Percentiles rank a stretch among this genome's conserved stretches.
Evolutionary conservation across 306 rosid species (phyloP).

Genomic region (Crataegus laevigata): DNA sequence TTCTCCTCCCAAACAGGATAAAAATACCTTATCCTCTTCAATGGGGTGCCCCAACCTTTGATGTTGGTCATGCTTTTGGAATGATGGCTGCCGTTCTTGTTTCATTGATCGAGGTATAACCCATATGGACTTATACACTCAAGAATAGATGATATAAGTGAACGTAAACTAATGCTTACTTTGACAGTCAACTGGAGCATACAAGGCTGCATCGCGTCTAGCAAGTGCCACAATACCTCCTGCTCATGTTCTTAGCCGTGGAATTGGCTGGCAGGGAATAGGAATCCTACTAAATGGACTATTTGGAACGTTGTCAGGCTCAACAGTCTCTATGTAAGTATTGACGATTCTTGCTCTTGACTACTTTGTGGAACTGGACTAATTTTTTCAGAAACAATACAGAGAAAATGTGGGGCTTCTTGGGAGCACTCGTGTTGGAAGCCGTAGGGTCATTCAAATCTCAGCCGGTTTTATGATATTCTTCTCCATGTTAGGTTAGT

Average conservation of each 20-base stretch:
- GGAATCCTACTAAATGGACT: constrained; percentile 88
- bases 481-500: constrained; percentile 85
- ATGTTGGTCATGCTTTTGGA: constrained; percentile 86
- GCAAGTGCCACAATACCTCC: constrained; percentile 99
- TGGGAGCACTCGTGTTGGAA: constrained; percentile 97
- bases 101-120: constrained; percentile 83
- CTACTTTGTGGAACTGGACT: constrained; percentile 4
- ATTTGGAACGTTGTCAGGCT: constrained; percentile 85
- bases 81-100: constrained; percentile 98
- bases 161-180: background rate
- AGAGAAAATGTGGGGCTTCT: constrained; percentile 97
- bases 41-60: constrained; percentile 98
- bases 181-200: constrained; percentile 90
- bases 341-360: background rate
- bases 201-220: constrained; percentile 89
- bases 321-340: constrained; percentile 84
- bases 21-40: constrained; percentile 93
- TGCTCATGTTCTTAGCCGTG: constrained; percentile 97
- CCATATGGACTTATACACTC: background rate
- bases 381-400: constrained; percentile 14
- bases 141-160: background rate
- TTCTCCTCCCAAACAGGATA: constrained; percentile 42
- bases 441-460: constrained; percentile 95
- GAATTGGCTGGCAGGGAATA: constrained; percentile 97
- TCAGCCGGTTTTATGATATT: constrained; percentile 98